Evolutionary conservation across 495 filamentous ascomycete species (phyloP).

Genomic region (Pyrenula aspistea): DNA sequence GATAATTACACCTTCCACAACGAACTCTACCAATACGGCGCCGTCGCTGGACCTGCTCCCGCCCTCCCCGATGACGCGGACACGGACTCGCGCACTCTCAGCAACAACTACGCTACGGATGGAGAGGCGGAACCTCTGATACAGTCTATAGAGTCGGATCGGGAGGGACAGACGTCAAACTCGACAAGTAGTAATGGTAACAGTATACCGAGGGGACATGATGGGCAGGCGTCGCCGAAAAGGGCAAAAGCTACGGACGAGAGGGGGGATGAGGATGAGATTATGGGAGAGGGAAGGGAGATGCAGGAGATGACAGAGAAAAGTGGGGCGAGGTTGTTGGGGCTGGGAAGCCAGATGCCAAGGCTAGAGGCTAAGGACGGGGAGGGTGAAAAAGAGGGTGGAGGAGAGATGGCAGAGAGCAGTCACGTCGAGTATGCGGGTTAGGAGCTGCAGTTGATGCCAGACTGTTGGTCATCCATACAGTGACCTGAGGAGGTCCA

Average conservation of each 20-base stretch:
- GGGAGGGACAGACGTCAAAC: neutral
- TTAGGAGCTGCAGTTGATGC: no score
- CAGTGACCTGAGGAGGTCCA: no score
- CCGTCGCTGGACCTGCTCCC: neutral
- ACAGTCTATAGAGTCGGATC: neutral
- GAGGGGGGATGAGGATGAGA: neutral
- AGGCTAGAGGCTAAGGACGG: neutral
- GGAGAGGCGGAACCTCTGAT: neutral
- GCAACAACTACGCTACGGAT: neutral
- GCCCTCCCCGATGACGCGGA: neutral
- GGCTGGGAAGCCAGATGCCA: neutral
- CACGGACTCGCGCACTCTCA: neutral
- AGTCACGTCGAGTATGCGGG: neutral
- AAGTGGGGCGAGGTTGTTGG: neutral
- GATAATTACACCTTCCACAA: constrained; percentile 35
- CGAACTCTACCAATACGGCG: constrained; percentile 20
- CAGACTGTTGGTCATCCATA: no score
- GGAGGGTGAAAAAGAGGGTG: neutral
- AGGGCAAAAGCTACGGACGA: neutral
- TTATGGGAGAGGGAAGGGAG: neutral
- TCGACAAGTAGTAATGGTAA: neutral
- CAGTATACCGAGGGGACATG: neutral
- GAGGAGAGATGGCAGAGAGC: neutral
- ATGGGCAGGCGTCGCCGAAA: constrained; percentile 1
- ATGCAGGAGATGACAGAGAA: neutral